Evolutionary conservation across 169 alveolate genomes (phyloP).

Genomic region (Theileria parva): DNA sequence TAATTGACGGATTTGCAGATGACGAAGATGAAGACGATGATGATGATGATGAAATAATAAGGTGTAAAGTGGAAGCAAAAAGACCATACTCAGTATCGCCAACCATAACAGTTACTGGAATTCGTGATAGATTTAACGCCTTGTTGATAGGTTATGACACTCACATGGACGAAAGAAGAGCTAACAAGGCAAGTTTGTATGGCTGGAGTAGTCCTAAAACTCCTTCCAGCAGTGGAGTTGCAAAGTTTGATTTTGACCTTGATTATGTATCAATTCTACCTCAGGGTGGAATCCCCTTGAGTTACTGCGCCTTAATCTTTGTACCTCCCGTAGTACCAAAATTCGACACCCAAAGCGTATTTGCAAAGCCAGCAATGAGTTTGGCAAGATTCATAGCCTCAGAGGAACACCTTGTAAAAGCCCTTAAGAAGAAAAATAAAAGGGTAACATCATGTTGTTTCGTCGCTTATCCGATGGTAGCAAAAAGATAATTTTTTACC

Average conservation of each 20-base stretch:
- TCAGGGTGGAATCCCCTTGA: conserved; percentile 29
- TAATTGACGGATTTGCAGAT: background rate
- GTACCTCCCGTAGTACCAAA: conserved; percentile 44
- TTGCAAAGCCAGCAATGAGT: conserved; percentile 35
- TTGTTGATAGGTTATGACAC: conserved; percentile 53
- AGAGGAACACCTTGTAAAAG: conserved; percentile 22
- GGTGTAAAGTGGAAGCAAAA: conserved; percentile 31
- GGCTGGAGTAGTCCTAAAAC: conserved; percentile 50
- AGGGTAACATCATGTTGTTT: conserved; percentile 62
- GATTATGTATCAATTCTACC: conserved; percentile 34
- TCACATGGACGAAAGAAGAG: conserved; percentile 30
- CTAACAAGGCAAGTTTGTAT: conserved; percentile 59
- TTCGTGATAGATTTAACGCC: conserved; percentile 34
- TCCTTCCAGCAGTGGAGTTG: conserved; percentile 7
- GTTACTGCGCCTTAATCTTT: conserved; percentile 61
- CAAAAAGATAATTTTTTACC: conserved; percentile 17
- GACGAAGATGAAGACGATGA: conserved; percentile 16
- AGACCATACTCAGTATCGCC: conserved; percentile 59
- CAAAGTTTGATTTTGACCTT: conserved; percentile 38
- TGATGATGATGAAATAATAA: conserved; percentile 11
- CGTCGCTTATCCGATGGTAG: conserved; percentile 37
- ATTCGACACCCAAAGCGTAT: conserved; percentile 20
- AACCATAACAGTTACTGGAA: conserved; percentile 19
- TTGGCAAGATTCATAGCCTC: conserved; percentile 33
- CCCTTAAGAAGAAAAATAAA: conserved; percentile 15